phyloP scores from a whole-genome alignment of 306 rosid species.

The Fragaria iinumae region DNA sequence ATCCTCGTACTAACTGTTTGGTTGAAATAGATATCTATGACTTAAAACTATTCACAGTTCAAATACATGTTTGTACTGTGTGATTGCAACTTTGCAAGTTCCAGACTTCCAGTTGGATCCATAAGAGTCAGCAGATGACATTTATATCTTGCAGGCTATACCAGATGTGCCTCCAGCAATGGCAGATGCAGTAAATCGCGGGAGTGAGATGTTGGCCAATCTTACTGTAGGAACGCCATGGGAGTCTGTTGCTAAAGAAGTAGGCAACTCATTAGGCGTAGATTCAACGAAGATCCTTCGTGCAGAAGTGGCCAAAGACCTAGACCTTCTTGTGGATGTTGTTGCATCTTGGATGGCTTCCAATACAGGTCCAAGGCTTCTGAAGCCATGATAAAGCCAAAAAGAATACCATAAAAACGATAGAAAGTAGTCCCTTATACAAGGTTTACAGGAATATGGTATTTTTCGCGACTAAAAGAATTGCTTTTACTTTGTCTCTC shows the following conservation, averaged over 20 bases:
- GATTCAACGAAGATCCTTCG: slow-evolving; percentile 62
- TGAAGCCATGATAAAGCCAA: slow-evolving; percentile 38
- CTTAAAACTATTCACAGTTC: not conserved
- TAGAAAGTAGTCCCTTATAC: not conserved
- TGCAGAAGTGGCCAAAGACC: slow-evolving; percentile 68
- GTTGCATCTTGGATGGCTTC: slow-evolving; percentile 78
- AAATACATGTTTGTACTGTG: not conserved
- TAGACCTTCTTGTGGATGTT: slow-evolving; percentile 73
- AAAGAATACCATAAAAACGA: not conserved
- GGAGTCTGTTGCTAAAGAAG: slow-evolving; percentile 93
- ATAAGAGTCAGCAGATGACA: not conserved
- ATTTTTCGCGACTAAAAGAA: not conserved
- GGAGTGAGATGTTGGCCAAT: slow-evolving; percentile 79
- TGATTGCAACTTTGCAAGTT: not conserved
- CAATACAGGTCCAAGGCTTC: slow-evolving; percentile 59
- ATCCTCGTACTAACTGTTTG: slow-evolving; percentile 5
- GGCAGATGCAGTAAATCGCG: slow-evolving; percentile 94
- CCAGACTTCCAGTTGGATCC: slow-evolving; percentile 3
- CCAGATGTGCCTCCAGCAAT: slow-evolving; percentile 96
- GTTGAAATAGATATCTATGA: not conserved
- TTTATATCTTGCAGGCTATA: slow-evolving; percentile 56
- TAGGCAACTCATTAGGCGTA: slow-evolving; percentile 70
- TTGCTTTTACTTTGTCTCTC: no score
- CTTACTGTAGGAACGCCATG: slow-evolving; percentile 79
- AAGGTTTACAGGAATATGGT: slow-evolving; percentile 6